These are phyloP conservation scores for Candida succiphila DNA, from an alignment of 805 yeast species.

Conservation along the genomic window DNA sequence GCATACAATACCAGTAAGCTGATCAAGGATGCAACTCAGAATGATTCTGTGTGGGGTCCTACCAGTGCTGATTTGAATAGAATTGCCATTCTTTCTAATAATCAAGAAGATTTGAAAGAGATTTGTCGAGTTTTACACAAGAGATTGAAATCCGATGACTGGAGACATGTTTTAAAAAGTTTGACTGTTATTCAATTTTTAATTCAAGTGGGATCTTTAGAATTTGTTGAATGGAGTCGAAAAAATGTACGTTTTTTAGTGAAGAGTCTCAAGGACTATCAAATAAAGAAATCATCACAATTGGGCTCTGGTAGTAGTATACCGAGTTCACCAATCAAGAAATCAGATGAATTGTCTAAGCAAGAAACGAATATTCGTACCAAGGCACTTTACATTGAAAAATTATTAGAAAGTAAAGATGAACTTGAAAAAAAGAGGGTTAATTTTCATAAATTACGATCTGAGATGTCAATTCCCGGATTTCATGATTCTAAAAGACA, in stretches of 20 bases:
- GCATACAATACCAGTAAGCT: constrained; percentile 1
- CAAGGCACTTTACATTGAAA: constrained; percentile 25
- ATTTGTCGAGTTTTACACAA: constrained; percentile 31
- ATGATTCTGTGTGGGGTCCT: constrained; percentile 37
- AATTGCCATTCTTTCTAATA: constrained; percentile 35
- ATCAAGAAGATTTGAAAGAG: constrained; percentile 26
- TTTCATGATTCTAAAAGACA: constrained; percentile 10
- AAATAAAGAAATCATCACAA: too few species aligned
- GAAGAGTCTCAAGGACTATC: constrained; percentile 14
- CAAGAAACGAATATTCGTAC: constrained; percentile 25
- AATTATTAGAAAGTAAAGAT: constrained; percentile 20
- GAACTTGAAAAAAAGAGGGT: constrained; percentile 29
- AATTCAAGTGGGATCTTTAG: constrained; percentile 42
- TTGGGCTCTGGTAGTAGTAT: too few species aligned
- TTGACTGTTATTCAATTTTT: constrained; percentile 42
- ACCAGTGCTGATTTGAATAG: constrained; percentile 46
- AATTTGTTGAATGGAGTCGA: constrained; percentile 37
- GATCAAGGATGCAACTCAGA: constrained; percentile 38
- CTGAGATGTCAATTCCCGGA: constrained; percentile 34
- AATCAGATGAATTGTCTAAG: constrained; percentile 11
- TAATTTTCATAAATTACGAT: constrained; percentile 28
- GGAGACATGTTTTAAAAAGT: constrained; percentile 36
- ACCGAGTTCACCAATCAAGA: too few species aligned
- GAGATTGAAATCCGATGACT: constrained; percentile 23
- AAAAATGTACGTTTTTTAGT: constrained; percentile 20